phyloP scores from a whole-genome alignment of 805 yeast genomes.

The Hyphopichia homilentoma region DNA sequence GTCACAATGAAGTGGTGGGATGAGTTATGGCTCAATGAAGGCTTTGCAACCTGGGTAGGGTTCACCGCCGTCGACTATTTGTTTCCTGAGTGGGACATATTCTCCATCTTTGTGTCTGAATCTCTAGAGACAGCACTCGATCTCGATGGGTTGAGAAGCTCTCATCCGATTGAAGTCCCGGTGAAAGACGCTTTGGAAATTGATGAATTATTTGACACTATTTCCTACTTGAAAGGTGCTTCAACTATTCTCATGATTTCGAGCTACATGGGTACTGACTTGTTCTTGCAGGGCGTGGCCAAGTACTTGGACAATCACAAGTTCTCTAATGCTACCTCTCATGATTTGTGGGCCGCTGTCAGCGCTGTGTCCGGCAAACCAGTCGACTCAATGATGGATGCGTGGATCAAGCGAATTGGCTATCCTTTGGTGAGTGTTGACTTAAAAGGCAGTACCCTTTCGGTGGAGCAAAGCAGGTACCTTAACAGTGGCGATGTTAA shows the following conservation, averaged over 20 bases:
- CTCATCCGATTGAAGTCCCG: conserved; percentile 82
- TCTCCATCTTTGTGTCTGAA: conserved; percentile 50
- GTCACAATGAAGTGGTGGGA: conserved; percentile 96
- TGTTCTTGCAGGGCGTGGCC: conserved; percentile 71
- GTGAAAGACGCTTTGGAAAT: conserved; percentile 76
- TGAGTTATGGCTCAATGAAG: conserved; percentile 85
- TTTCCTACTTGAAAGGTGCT: conserved; percentile 79
- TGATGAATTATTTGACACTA: conserved; percentile 78
- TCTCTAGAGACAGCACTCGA: conserved; percentile 49
- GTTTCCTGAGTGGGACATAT: conserved; percentile 80
- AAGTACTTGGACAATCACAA: conserved; percentile 59
- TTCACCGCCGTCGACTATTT: conserved; percentile 64
- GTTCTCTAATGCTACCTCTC: conserved; percentile 69
- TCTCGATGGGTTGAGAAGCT: conserved; percentile 55
- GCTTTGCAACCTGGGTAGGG: conserved; percentile 86
- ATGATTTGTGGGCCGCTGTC: conserved; percentile 68
- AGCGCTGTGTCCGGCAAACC: conserved; percentile 61
- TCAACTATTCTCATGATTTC: conserved; percentile 76
- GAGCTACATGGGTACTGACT: conserved; percentile 62
- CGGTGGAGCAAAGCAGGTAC: conserved; percentile 56
- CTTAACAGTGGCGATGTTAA: conserved; percentile 58
- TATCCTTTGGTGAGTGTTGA: conserved; percentile 62
- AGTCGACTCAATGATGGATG: conserved; percentile 54
- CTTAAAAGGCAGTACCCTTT: conserved; percentile 32
- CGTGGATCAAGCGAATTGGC: conserved; percentile 74